Evolutionary conservation across 1,284 basidiomycete genomes (phyloP).

Genomic region (Malassezia restricta): DNA sequence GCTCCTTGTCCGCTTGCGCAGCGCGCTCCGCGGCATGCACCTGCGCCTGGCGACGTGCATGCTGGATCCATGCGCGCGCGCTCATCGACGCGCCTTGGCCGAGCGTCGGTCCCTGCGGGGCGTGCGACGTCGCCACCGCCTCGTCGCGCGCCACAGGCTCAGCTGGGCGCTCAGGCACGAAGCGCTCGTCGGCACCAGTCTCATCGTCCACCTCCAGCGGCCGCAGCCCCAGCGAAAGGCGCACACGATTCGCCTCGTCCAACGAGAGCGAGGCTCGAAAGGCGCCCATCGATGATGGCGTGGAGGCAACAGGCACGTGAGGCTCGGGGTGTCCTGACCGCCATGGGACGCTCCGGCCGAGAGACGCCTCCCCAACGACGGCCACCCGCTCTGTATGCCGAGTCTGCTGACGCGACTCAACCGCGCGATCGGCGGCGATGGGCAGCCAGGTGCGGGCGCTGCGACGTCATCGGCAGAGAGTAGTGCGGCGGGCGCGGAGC

Average conservation of each 20-base stretch:
- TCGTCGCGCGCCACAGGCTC: slow-evolving; percentile 47
- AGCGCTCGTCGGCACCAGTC: slow-evolving; percentile 31
- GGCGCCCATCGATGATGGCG: slow-evolving; percentile 26
- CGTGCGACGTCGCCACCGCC: slow-evolving; percentile 42
- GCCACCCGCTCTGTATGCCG: neutral
- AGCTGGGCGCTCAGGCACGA: slow-evolving; percentile 12
- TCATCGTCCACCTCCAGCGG: slow-evolving; percentile 54
- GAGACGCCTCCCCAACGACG: neutral
- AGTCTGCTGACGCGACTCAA: slow-evolving; percentile 11
- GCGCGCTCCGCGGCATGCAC: slow-evolving; percentile 66
- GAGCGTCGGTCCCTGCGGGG: slow-evolving; percentile 74
- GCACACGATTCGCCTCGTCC: slow-evolving; percentile 96
- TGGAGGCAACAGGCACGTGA: neutral
- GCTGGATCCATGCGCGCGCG: slow-evolving; percentile 75
- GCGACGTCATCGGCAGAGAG: neutral
- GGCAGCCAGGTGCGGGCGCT: neutral
- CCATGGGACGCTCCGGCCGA: neutral
- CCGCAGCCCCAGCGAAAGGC: slow-evolving; percentile 83
- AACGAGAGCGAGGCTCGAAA: slow-evolving; percentile 66
- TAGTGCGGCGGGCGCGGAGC: neutral
- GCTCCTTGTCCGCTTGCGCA: slow-evolving; percentile 57
- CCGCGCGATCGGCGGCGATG: neutral
- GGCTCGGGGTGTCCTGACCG: no score
- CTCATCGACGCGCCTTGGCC: slow-evolving; percentile 55
- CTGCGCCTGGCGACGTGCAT: slow-evolving; percentile 72